Base-by-base conservation (phyloP, 345 rosid species). In the Eucalyptus coolabah region DNA sequence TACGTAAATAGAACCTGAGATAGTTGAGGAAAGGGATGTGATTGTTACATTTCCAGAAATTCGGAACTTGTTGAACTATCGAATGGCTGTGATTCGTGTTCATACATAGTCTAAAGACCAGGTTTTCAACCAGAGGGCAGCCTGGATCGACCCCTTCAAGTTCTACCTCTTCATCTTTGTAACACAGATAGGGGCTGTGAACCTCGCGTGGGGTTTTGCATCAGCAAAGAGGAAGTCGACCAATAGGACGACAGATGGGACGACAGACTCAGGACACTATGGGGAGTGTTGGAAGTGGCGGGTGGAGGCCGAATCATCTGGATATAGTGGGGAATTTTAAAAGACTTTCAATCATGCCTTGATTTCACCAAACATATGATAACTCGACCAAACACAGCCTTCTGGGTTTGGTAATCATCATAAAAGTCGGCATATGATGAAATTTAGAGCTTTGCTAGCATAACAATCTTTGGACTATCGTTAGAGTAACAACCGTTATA, bases 391-490 rank as follows among this genome's bases (percentile, higher is more conserved):
- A 32, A 67, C 3, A 9, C 4, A 32, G 12, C 12, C 77, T 8
- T 56, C 0, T 4, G 2, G 6, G 28, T 24, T 23, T 23, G 1
- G 30, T 56, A 56, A 0, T 56, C 3, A 56, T 9, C 2, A 24
- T 24, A 56, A 23, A 23, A 23, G 10, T 53, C 11, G 2, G 5
- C 0, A 53, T 53, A 19, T 53, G 59, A 53, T 53, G 4, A 53
- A 53, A 53, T 53, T 53, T 53, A 56, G 63, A 10, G 3, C 0
- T 56, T 56, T 56, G 30, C 30, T 9, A 56, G 13, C 63, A 56
- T 56, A 56, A 4, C 0, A 24, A 23, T 24, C 28, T 56, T 56
- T 23, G 63, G 13, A 56, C 6, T 0, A 9, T 2, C 0, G 1
- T 56, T 23, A 56, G 30, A 56, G 30, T 9, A 56, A 56, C 6